phyloP scores from a whole-genome alignment of 75 land plant genomes.

The Cupressus sempervirens region DNA sequence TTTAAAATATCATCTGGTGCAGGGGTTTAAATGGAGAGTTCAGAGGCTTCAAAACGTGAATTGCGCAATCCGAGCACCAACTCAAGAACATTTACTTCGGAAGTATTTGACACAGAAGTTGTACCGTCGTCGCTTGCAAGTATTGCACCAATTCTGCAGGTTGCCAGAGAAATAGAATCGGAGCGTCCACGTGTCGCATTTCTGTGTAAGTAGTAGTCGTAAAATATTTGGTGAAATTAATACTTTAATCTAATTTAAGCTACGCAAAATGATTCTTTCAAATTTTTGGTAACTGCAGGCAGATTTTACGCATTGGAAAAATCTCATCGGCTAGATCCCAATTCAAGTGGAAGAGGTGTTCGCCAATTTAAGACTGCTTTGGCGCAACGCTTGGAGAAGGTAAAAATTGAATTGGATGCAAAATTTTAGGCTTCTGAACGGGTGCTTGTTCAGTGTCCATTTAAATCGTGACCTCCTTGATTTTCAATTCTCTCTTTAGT shows the following conservation, averaged over 20 bases:
- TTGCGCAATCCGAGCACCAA: neutral
- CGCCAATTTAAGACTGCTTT: conserved; percentile 93
- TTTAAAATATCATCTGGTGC: neutral
- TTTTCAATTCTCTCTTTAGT: neutral
- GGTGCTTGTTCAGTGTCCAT: neutral
- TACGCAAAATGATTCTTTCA: neutral
- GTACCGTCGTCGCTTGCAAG: conserved; percentile 80
- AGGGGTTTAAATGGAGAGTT: neutral
- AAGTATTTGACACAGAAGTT: conserved; percentile 48
- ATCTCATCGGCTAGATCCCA: conserved; percentile 82
- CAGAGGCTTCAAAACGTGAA: neutral
- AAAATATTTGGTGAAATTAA: neutral
- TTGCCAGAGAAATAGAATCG: conserved; percentile 75
- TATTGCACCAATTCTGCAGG: conserved; percentile 81
- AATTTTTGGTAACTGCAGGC: conserved; percentile 28
- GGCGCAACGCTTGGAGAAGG: conserved; percentile 75
- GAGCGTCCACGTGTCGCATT: conserved; percentile 87
- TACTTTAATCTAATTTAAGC: neutral
- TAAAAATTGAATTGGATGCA: neutral
- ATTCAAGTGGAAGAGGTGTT: conserved; percentile 85
- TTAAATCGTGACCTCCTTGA: neutral
- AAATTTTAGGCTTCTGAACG: neutral
- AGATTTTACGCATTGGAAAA: conserved; percentile 92
- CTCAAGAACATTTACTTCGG: neutral
- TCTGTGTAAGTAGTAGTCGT: conserved; percentile 53